Base-by-base conservation (phyloP, 1,139 yeast genomes). In the Blastobotrys raffinosifermentans region DNA sequence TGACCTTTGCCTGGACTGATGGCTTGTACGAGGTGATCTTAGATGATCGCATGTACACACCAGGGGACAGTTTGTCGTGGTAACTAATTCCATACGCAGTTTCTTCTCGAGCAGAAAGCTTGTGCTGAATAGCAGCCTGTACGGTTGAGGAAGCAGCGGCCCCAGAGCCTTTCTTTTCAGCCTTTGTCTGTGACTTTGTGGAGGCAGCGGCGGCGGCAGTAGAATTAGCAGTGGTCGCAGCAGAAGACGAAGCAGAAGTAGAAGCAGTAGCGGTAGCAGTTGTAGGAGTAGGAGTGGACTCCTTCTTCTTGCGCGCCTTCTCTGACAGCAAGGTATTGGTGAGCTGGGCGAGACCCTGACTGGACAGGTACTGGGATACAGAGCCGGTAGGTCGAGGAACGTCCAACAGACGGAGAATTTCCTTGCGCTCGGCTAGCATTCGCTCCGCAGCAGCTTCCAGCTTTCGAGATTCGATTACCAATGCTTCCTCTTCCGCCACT, bases 401-500 rank as follows among this genome's bases (percentile, higher is more conserved):
- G 55, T 93, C 98, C 40, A 91, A 67, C 25, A 87, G 65, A 10
- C 84, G 76, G 38, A 91, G 66, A 29, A 93, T 64, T 39, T 85
- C 81, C 2, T 87, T 80, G 50, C 98, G 72, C 59, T 91, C 98
- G 35, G 71, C 66, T 40, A 89, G 72, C 73, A 91, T 83, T 55
- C 85, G 82, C 64, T 86, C 89, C 0, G 97, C 95, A 1, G 95
- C 87, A 41, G 89, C 75, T 54, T 91, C 98, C 46, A 91, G 84
- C 48, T 94, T 77, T 40, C 95, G 75, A 1, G 97, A 94, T 57
- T 91, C 98, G 32, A 89, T 79, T 3, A 91, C 86, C 36, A 91
- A 67, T 0, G 95, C 86, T 58, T 93, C 97, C 59, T 91, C 99
- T 60, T 91, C 98, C 0, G 98, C 97, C 29, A 91, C 85, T 57